Evolutionary conservation across 2,329 filamentous ascomycete species (phyloP).

Genomic region (Calonectria leucothoes): DNA sequence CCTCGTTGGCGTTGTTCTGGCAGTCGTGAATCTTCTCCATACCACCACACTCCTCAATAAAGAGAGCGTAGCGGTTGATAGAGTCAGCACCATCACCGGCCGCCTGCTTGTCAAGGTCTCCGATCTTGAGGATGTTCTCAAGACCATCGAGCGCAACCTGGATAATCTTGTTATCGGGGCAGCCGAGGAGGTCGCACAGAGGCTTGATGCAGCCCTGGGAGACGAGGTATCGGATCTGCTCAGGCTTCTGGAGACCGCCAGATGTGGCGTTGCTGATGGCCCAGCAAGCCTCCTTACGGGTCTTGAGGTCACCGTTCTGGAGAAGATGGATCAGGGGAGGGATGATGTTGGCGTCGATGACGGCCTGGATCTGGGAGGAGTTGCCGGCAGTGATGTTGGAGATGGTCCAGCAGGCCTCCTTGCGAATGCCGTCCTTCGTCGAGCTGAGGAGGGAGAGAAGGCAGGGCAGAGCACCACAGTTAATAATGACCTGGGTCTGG

Average conservation of each 20-base stretch:
- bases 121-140: conserved; percentile 99
- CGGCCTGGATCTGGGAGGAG: conserved; percentile 95
- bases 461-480: conserved; percentile 92
- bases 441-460: conserved; percentile 95
- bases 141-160: conserved; percentile 97
- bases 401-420: conserved; percentile 99
- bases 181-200: conserved; percentile 91
- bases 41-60: conserved; percentile 97
- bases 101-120: conserved; percentile 97
- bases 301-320: conserved; percentile 98
- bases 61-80: conserved; percentile 97
- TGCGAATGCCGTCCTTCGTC: conserved; percentile 98
- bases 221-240: conserved; percentile 97
- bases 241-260: conserved; percentile 96
- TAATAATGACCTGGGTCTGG: conserved; percentile 99
- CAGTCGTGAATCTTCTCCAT: conserved; percentile 99
- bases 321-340: conserved; percentile 95
- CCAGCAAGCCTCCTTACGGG: conserved; percentile 99
- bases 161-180: conserved; percentile 99
- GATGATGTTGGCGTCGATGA: conserved; percentile 97
- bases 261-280: conserved; percentile 99
- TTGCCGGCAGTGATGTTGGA: conserved; percentile 99
- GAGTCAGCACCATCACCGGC: conserved; percentile 78
- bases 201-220: conserved; percentile 96
- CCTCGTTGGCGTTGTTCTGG: conserved; percentile 99